Evolutionary conservation across 768 basidiomycete species (phyloP).

Genomic region (Neoboletus brunneissimus): DNA sequence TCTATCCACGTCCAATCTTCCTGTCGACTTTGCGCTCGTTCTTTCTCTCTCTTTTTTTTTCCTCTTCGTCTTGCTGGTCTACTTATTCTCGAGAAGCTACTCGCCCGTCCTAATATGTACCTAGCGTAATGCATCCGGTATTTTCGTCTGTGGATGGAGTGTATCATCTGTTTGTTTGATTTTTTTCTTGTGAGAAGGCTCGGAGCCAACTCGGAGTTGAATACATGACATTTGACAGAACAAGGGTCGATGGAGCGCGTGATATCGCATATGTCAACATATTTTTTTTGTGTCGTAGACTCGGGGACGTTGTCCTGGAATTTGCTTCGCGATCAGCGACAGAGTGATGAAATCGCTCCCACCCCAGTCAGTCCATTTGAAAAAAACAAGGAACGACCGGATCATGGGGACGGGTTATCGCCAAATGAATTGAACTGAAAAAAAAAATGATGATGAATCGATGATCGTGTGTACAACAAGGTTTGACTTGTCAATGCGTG

Average conservation of each 20-base stretch:
- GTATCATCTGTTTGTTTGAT: background rate
- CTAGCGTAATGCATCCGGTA: constrained; percentile 24
- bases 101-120: constrained; percentile 26
- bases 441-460: too few species aligned
- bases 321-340: background rate
- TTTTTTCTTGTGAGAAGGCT: background rate
- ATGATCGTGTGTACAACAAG: too few species aligned
- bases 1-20: background rate
- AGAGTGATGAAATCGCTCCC: background rate
- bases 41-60: background rate
- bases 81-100: background rate
- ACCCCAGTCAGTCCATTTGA: background rate
- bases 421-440: too few species aligned
- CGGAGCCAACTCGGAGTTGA: background rate
- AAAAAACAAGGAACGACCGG: background rate
- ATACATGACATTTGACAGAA: background rate
- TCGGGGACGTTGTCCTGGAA: background rate
- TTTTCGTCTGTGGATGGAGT: background rate
- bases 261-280: background rate
- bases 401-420: background rate
- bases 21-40: background rate
- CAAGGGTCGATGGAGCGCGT: background rate
- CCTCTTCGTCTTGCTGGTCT: background rate
- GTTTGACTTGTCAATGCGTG: too few species aligned
- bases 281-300: background rate